Evolutionary conservation across 2,329 filamentous ascomycete species (phyloP), one percentile per base, ranked within the genome.

Genomic region (Colletotrichum aenigma): DNA sequence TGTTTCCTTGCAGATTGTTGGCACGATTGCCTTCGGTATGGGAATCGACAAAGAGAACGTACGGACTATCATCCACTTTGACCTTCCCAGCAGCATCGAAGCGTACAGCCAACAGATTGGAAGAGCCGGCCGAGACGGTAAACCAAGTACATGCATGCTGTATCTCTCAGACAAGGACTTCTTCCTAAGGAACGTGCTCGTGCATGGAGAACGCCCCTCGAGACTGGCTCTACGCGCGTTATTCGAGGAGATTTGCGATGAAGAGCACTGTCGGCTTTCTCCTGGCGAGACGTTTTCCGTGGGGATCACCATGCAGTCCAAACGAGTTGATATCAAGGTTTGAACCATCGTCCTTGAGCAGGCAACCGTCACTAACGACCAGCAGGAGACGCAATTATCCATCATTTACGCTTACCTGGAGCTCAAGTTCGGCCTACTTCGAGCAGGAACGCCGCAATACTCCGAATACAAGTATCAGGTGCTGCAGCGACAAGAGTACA

Each of bases 341-440:
- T 89, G n/a, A n/a, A n/a, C n/a, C n/a, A n/a, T n/a, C n/a, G n/a
- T n/a, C n/a, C n/a, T n/a, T n/a, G n/a, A 15, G 2, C 1, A 26
- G 28, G 2, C 12, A 16, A 18, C 4, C 4, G 30, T 34, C 30
- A n/a, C 43, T 67, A 13, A 66, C 2, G 4, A 2, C 6, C 3
- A 7, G 5, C 24, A 75, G 73, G 73, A 75, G 61, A 75, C 69
- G 2, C 73, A 75, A 32, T 21, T 75, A 28, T 75, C 73, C 52
- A 88, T 90, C 66, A 87, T 93, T 18, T 91, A 92, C 67, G 90
- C 91, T 0, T 87, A 90, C n/a, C 83, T 93, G 2, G 92, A 93
- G 79, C 84, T 93, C 6, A 88, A 87, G 4, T 92, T 91, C 75
- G 84, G 85, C 1, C 83, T 93, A 0, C 85, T 93, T 34, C 87